Percentiles rank a stretch among this genome's conserved stretches.
Conservation (phyloP, 2,329 filamentous ascomycete species). For the Xylaria hypoxylon region DNA sequence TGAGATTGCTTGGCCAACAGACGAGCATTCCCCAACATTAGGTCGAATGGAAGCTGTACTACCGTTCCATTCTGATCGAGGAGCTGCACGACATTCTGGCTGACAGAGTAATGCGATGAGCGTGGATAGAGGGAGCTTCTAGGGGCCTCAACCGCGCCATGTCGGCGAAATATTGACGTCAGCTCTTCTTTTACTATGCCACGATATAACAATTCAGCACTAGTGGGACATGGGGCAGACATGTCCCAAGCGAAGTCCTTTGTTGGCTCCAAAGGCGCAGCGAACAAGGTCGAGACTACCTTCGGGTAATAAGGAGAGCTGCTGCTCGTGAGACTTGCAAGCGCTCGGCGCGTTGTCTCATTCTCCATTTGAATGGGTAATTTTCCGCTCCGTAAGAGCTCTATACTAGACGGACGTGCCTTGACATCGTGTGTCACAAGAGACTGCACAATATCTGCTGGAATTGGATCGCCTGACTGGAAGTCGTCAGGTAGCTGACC, state of each 20-base stretch:
- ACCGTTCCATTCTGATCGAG: constrained; percentile 88
- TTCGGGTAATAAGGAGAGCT: constrained; percentile 90
- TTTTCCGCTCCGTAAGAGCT: constrained; percentile 86
- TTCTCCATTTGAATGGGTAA: constrained; percentile 93
- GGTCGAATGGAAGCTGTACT: constrained; percentile 91
- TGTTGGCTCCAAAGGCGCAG: constrained; percentile 78
- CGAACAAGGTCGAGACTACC: constrained; percentile 87
- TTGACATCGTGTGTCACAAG: constrained; percentile 85
- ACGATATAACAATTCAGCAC: constrained; percentile 75
- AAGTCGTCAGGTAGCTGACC: constrained; percentile 81
- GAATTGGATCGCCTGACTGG: constrained; percentile 74
- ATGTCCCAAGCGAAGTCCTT: constrained; percentile 86
- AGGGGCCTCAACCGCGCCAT: constrained; percentile 86
- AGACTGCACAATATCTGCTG: constrained; percentile 81
- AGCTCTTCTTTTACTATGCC: constrained; percentile 80
- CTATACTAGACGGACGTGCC: constrained; percentile 82
- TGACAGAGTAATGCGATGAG: constrained; percentile 77
- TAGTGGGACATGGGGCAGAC: constrained; percentile 64
- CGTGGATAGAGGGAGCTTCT: constrained; percentile 83
- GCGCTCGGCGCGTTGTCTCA: constrained; percentile 85
- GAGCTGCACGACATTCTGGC: constrained; percentile 78
- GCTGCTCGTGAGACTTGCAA: constrained; percentile 83
- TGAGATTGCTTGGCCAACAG: constrained; percentile 77
- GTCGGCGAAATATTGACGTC: constrained; percentile 82
- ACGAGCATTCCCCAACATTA: constrained; percentile 89